phyloP scores from a whole-genome alignment of 345 rosid species.

The Eucalyptus polybractea region DNA sequence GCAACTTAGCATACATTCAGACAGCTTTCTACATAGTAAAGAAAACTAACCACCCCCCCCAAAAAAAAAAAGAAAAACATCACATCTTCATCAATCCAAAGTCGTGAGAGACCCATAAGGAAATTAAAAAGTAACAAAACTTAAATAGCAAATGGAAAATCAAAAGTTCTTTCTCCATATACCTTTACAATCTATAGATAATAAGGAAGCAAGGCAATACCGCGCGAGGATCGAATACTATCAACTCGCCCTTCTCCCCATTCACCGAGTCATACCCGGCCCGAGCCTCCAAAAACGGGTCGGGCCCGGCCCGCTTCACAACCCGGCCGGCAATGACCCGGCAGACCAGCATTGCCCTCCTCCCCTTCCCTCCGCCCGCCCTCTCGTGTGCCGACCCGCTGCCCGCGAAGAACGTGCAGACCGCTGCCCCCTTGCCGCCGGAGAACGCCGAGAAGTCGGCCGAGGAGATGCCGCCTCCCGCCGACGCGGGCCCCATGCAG shows the following conservation, averaged over 20 bases:
- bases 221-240: slow-evolving; percentile 81
- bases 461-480: slow-evolving; percentile 15
- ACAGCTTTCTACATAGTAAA: background rate
- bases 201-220: slow-evolving; percentile 93
- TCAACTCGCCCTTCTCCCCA: slow-evolving; percentile 70
- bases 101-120: background rate
- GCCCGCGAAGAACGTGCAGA: slow-evolving; percentile 55
- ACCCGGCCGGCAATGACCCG: slow-evolving; percentile 92
- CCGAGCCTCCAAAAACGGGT: slow-evolving; percentile 24
- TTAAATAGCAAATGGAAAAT: background rate
- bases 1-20: background rate
- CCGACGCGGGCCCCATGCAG: slow-evolving; percentile 57
- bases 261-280: slow-evolving; percentile 83
- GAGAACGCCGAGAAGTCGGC: background rate
- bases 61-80: background rate
- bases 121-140: background rate
- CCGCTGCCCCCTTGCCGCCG: slow-evolving; percentile 38
- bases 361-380: slow-evolving; percentile 75
- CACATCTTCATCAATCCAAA: background rate
- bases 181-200: slow-evolving; percentile 72
- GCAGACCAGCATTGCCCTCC: slow-evolving; percentile 90
- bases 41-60: background rate
- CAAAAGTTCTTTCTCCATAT: background rate
- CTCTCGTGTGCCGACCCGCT: slow-evolving; percentile 76
- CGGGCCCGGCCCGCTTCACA: slow-evolving; percentile 25